Evolutionary conservation across 306 rosid genomes (phyloP), one percentile per base, ranked within the genome.

Genomic region (Crotalaria pallida): DNA sequence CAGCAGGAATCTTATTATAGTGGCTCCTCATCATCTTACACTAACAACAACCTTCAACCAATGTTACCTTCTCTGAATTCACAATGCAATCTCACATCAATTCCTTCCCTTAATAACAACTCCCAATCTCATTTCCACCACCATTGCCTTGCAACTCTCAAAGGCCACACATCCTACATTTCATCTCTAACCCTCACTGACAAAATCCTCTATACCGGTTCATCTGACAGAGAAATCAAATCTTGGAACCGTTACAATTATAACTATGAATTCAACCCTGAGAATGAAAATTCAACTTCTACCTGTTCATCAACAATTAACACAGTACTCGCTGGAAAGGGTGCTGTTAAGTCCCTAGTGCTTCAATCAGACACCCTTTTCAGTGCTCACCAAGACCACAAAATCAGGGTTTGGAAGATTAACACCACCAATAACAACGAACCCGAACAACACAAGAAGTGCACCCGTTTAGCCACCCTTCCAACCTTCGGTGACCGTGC

Each of bases 361-460:
- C 65, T 90, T 15, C 82, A 86, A 3, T 82, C 88, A 1, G 84
- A 88, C 65, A 84, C 76, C 29, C 88, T 93, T 43, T 93, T 82
- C 71, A 89, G 94, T 19, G 97, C 98, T 4, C 98, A 93, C 67
- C 98, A 93, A 58, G 98, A 93, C 67, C 86, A 85, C 59, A 93
- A 93, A 80, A 93, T 93, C 77, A 77, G 98, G 0, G 97, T 90
- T 0, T 93, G 98, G 98, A 88, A 81, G 44, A 78, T 90, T 21
- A 40, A 4, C 53, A 31, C 7, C 36, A 8, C 5, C 53, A 51
- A 13, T 18, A 62, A 17, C 24, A 2, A 58, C 1, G 64, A 74
- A 10, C 31, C 43, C 0, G 53, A 76, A 15, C 48, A 71, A 15
- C 67, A 67, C 12, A 82, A 55, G 3, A 86, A 82, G 74, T 83